Evolutionary conservation across 2,329 filamentous ascomycete species (phyloP), one percentile per base, ranked within the genome.

Genomic region (Bipolaris victoriae): DNA sequence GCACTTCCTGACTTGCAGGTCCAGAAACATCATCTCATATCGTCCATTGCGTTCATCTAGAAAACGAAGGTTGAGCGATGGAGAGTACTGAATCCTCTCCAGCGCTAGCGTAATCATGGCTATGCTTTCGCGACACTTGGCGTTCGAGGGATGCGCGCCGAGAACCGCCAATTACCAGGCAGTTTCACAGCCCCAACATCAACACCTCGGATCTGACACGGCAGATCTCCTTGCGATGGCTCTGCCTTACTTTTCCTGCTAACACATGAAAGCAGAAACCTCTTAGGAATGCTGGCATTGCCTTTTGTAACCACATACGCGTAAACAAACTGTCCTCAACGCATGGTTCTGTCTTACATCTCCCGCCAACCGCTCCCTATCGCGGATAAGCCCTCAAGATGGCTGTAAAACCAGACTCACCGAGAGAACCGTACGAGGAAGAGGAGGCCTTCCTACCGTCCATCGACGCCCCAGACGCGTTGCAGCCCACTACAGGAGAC

Each of bases 401-500:
- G 63, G 48, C 53, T 9, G 26, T 49, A 7, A 53, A 31, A 3
- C 16, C 47, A 11, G 18, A 41, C 37, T 52, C 54, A 4, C 60
- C 58, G 5, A 54, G 66, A 36, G 55, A 49, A 5, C 69, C 67
- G 3, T 53, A 40, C 3, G 39, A 33, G 37, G 66, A 68, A 49
- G 62, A 54, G 51, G 67, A 59, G 2, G 52, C 60, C 3, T 56
- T 72, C 16, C 59, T 72, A 31, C 55, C 67, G 9, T 55, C 61
- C 6, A 29, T 50, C 15, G 62, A 55, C 18, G 48, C 58, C 3
- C 54, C 39, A 22, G 11, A 45, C n/a, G 20, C 45, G 0, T 44
- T 46, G 1, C 26, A 49, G 7, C 40, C 55, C 15, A 26, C 50
- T 15, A 48, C 57, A 29, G 60, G 55, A 53, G 65, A 68, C 46